Base-by-base conservation (phyloP, 768 basidiomycete genomes). In the Termitomyces sp. region DNA sequence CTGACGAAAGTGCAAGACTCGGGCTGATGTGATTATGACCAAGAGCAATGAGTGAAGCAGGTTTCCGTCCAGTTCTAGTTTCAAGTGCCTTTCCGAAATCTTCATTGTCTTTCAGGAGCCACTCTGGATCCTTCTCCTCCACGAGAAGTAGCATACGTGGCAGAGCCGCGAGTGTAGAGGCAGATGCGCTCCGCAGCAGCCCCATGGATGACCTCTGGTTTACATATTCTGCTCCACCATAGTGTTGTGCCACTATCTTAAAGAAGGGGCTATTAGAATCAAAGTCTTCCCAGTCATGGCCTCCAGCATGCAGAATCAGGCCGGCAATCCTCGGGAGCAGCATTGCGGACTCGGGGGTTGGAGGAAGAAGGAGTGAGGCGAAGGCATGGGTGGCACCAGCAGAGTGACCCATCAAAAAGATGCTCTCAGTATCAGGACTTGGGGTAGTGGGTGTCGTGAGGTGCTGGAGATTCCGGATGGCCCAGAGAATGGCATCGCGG, bases 21-120 rank as follows among this genome's bases (percentile, higher is more conserved):
- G 77, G 63, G 58, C 86, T 88, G 55, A 88, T 71, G 62, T 88
- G 87, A 67, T 88, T 88, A 60, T 89, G 87, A 0, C 81, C 81
- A 57, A 66, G 65, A 0, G 74, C 79, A 26, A 82, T 64, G 18
- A 81, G 63, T 44, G 71, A 71, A 60, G 64, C 65, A 12, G 77
- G 68, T 24, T 65, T 52, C 55, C 64, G 64, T 4, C 71, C 73
- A 8, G 74, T 61, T 49, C 69, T 74, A 40, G 70, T 73, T 53
- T 70, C 68, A 37, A 86, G 64, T 14, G 68, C 72, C 40, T 70
- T 64, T 52, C 66, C 66, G 65, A 86, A 82, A 13, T 72, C 64
- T 0, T 69, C 65, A 40, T 72, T 71, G 0, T 68, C 71, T 12
- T 71, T 65, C 24, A 69, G 57, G 30, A 87, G 59, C 72, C 70